phyloP scores from a whole-genome alignment of 495 filamentous ascomycete genomes.

The Viridothelium virens region DNA sequence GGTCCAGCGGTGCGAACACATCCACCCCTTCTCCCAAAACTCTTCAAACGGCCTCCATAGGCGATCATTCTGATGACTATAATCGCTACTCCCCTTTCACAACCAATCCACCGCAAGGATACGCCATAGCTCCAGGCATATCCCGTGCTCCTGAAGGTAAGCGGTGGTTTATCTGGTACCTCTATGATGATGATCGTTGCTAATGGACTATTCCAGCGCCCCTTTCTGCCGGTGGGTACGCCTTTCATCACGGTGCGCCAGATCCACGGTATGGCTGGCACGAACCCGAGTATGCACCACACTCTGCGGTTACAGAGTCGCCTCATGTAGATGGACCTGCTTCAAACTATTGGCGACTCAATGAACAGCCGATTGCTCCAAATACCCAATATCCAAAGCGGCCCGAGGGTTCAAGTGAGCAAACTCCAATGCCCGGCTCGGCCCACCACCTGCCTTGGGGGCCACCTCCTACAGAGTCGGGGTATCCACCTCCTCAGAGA shows the following conservation, averaged over 20 bases:
- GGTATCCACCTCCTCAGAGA: background rate
- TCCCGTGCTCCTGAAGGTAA: background rate
- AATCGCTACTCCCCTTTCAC: conserved; percentile 4
- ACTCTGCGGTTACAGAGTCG: background rate
- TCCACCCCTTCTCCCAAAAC: conserved; percentile 4
- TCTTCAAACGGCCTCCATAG: background rate
- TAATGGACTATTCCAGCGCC: background rate
- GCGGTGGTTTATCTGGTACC: background rate
- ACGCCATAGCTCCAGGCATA: background rate
- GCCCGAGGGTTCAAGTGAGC: conserved; percentile 2
- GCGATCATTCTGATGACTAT: background rate
- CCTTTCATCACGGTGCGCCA: background rate
- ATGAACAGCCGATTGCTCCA: conserved; percentile 10
- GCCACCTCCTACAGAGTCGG: background rate
- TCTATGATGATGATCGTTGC: background rate
- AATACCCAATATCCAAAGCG: conserved; percentile 3
- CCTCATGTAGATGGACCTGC: conserved; percentile 4
- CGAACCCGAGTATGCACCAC: background rate
- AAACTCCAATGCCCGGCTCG: background rate
- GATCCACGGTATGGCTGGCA: conserved; percentile 8
- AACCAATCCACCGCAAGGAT: background rate
- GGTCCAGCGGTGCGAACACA: conserved; percentile 11
- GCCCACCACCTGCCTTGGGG: background rate
- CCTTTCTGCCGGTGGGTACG: background rate
- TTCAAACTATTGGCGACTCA: background rate